These are phyloP conservation scores for Linnemannia zychae DNA, from an alignment of 192 early-diverging fungal species.

Conservation along the genomic window DNA sequence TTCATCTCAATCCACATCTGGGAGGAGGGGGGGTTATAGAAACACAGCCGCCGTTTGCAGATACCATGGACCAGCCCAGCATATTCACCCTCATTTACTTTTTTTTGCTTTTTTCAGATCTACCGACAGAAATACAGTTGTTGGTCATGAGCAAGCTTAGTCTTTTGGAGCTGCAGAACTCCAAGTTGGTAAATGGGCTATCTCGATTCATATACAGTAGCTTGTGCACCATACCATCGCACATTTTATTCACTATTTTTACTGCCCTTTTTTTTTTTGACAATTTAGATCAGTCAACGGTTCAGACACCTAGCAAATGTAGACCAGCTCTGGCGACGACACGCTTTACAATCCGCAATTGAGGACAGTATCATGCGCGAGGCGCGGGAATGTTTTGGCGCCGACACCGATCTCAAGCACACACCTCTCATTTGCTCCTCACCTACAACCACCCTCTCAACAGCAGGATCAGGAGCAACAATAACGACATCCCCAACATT, in stretches of 20 bases:
- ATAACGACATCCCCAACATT: not conserved
- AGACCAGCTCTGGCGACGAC: conserved; percentile 35
- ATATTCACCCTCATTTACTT: not conserved
- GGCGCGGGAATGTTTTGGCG: conserved; percentile 15
- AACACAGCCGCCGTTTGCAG: too few relatives aligned
- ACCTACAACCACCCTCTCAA: not conserved
- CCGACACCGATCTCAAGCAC: not conserved
- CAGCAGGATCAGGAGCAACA: too few relatives aligned
- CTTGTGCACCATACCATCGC: too few relatives aligned
- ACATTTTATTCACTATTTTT: not conserved
- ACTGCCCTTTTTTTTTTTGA: too few relatives aligned
- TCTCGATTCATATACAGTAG: not conserved
- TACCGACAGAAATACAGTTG: conserved; percentile 41
- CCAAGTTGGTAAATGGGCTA: conserved; percentile 24
- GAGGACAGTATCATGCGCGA: conserved; percentile 15
- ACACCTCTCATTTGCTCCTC: not conserved
- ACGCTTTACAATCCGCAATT: not conserved
- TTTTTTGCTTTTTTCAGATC: not conserved
- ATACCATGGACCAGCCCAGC: not conserved
- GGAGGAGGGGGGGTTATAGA: too few relatives aligned
- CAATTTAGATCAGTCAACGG: conserved; percentile 19
- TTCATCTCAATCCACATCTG: too few relatives aligned
- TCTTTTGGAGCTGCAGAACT: conserved; percentile 12
- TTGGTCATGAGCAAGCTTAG: conserved; percentile 24
- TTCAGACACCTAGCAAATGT: conserved; percentile 36